Percentiles rank a stretch among this genome's conserved stretches.
phyloP scores from a whole-genome alignment of 2,329 filamentous ascomycete species.

The Cylindrodendrum hubeiense region DNA sequence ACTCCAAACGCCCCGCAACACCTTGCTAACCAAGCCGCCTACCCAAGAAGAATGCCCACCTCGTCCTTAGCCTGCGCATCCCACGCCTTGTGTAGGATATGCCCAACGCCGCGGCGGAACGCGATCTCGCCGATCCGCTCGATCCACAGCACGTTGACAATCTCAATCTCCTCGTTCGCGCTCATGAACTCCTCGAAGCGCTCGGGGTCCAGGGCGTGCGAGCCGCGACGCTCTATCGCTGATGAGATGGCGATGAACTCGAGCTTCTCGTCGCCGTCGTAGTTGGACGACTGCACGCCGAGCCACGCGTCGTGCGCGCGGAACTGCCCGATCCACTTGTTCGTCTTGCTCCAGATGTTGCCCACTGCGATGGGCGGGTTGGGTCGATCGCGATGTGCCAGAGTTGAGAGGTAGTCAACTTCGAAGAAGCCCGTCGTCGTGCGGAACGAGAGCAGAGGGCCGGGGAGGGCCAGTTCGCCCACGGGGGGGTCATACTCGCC shows the following conservation, averaged over 20 bases:
- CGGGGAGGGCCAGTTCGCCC: conserved; percentile 50
- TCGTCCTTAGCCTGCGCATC: conserved; percentile 55
- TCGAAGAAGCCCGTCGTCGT: conserved; percentile 56
- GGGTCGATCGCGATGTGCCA: conserved; percentile 49
- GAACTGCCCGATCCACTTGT: conserved; percentile 57
- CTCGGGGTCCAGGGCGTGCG: conserved; percentile 54
- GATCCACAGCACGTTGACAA: conserved; percentile 61
- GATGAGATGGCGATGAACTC: conserved; percentile 59
- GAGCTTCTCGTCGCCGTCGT: conserved; percentile 58
- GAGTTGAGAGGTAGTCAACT: conserved; percentile 54
- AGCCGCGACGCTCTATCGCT: conserved; percentile 56
- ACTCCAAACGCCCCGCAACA: conserved; percentile 21
- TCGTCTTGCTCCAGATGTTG: conserved; percentile 53
- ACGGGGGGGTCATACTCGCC: conserved; percentile 47
- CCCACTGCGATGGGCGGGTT: conserved; percentile 58
- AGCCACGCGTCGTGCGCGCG: conserved; percentile 60
- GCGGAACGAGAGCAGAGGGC: conserved; percentile 55
- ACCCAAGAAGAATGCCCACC: conserved; percentile 57
- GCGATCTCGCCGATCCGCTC: conserved; percentile 58
- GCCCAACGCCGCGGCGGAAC: conserved; percentile 57
- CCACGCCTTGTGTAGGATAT: conserved; percentile 57
- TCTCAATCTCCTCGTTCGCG: conserved; percentile 56
- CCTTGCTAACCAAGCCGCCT: conserved; percentile 15
- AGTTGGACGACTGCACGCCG: conserved; percentile 60
- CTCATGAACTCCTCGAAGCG: conserved; percentile 57